A percentile compares a stretch with the other conserved stretches of the same genome.
phyloP scores from a whole-genome alignment of 768 basidiomycete genomes.

The Suillus americanus region DNA sequence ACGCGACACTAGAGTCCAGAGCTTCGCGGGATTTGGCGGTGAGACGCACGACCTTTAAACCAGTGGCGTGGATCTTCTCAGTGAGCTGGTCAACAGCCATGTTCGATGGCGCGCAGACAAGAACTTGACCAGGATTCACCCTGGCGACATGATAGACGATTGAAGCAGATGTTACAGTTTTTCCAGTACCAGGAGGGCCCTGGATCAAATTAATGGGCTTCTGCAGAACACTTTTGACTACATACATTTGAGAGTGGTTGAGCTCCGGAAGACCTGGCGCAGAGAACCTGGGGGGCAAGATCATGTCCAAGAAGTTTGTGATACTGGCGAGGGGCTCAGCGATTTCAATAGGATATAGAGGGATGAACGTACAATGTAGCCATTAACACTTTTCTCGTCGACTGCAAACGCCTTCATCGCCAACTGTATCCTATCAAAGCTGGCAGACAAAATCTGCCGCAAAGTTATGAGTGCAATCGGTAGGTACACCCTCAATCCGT shows the following conservation, averaged over 20 bases:
- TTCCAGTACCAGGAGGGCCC: slow-evolving; percentile 97
- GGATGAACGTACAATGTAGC: slow-evolving; percentile 78
- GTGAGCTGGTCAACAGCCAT: slow-evolving; percentile 99
- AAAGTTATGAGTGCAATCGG: slow-evolving; percentile 92
- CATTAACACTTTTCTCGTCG: slow-evolving; percentile 98
- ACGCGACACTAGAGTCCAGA: slow-evolving; percentile 91
- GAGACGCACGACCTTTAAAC: slow-evolving; percentile 94
- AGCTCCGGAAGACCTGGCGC: slow-evolving; percentile 97
- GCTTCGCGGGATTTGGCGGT: slow-evolving; percentile 99
- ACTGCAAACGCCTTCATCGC: slow-evolving; percentile 99
- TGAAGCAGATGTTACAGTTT: slow-evolving; percentile 98
- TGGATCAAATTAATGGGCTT: slow-evolving; percentile 98
- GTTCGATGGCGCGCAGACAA: slow-evolving; percentile 98
- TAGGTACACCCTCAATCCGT: slow-evolving; percentile 88
- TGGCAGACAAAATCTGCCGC: slow-evolving; percentile 99
- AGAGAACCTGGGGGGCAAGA: slow-evolving; percentile 90
- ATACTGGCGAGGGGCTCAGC: slow-evolving; percentile 56
- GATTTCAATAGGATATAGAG: neutral
- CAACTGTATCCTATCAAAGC: slow-evolving; percentile 98
- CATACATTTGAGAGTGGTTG: slow-evolving; percentile 99
- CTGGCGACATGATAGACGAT: slow-evolving; percentile 98
- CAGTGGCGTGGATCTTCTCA: slow-evolving; percentile 99
- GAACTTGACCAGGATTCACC: slow-evolving; percentile 99
- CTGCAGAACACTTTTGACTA: slow-evolving; percentile 97
- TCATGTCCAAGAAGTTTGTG: slow-evolving; percentile 99